Base-by-base conservation (phyloP, 805 yeast genomes). In the Candida hungchunana region DNA sequence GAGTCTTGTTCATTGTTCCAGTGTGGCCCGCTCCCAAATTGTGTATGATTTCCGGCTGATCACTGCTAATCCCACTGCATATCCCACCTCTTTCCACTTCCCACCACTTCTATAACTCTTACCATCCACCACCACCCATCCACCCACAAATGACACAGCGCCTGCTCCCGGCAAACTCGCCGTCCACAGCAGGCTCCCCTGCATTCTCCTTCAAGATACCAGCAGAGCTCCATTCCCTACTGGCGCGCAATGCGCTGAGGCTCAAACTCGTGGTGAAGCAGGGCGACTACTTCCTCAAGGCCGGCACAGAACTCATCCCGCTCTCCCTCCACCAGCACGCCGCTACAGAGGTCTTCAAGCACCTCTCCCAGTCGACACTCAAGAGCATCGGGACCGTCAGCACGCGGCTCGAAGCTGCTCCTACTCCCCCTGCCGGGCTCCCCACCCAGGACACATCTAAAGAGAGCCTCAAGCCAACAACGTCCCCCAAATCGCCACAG, bases 231-330 rank as follows among this genome's bases (percentile, higher is more conserved):
- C 39, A 38, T 18, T 30, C 27, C 10, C 36, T 29, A 17, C 39
- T 46, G 7, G 34, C 38, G 20, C 39, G 40, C 24, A 39, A 40
- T 32, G 34, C 43, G 7, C 36, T 39, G 6, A 37, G 48, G 21
- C 39, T 51, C 21, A 50, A 44, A 31, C 39, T 53, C 14, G 23
- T 50, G 4, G 49, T 53, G 9, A 41, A 42, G 32, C 36, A 48
- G 21, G 56, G 54, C 16, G 35, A 41, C 10, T 28, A 44, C 18
- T 37, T 34, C 4, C 29, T 54, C 8, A 43, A 47, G 25, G 26
- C 52, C 4, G 38, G 40, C 3, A 29, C 35, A 23, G 14, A 29
- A 11, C 9, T 29, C 2, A 28, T 33, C 13, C 34, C 34, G 9
- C 23, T 45, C 13, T 4, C 18, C 27, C 21, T 17, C 31, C 7